Evolutionary conservation across 352 stramenopile species (phyloP).

Genomic region (Globisporangium alternatum): DNA sequence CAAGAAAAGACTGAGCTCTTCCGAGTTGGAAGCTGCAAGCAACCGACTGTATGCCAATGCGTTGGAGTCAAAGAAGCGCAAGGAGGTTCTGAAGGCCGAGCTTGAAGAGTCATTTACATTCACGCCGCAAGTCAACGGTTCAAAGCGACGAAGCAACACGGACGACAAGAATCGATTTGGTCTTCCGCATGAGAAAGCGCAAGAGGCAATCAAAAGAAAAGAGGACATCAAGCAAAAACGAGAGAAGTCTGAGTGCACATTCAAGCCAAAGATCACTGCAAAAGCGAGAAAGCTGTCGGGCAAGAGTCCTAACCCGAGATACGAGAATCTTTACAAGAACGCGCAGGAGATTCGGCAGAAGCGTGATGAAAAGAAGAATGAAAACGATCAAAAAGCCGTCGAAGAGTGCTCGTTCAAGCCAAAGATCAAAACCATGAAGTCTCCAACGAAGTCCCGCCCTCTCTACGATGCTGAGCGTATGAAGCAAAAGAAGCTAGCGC

Average conservation of each 20-base stretch:
- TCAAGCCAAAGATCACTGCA: conserved; percentile 64
- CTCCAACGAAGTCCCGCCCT: conserved; percentile 43
- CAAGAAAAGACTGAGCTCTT: conserved; percentile 59
- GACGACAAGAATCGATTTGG: conserved; percentile 40
- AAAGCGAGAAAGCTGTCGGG: conserved; percentile 53
- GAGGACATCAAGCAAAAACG: conserved; percentile 52
- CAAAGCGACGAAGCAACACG: conserved; percentile 37
- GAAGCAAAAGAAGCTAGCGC: conserved; percentile 63
- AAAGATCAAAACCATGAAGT: conserved; percentile 67
- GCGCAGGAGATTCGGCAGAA: conserved; percentile 65
- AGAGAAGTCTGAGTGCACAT: conserved; percentile 53
- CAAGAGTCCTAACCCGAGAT: conserved; percentile 35
- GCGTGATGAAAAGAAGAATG: conserved; percentile 62
- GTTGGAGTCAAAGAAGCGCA: conserved; percentile 51
- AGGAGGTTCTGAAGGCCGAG: conserved; percentile 48
- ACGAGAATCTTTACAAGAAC: conserved; percentile 77
- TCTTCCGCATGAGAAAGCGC: conserved; percentile 52
- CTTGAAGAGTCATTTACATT: conserved; percentile 58
- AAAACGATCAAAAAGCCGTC: conserved; percentile 47
- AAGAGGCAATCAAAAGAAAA: conserved; percentile 48
- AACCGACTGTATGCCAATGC: conserved; percentile 65
- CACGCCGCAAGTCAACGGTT: conserved; percentile 51
- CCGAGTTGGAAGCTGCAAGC: conserved; percentile 45
- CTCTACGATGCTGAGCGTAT: conserved; percentile 72
- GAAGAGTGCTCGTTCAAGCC: conserved; percentile 78